phyloP scores from a whole-genome alignment of 805 yeast species.

The Ogataea trehaloabstinens region DNA sequence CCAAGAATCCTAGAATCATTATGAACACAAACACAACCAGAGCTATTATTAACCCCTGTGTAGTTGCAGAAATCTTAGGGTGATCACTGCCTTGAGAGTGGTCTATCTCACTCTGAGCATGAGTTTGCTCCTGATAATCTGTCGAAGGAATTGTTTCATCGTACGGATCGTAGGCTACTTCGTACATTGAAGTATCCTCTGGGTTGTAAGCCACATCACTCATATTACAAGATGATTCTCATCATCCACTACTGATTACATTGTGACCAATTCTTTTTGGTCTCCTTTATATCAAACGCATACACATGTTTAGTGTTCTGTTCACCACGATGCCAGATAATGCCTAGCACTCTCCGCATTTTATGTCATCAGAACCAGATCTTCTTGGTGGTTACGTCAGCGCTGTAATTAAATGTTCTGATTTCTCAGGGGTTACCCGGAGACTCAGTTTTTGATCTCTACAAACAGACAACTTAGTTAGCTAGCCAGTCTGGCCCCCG shows the following conservation, averaged over 20 bases:
- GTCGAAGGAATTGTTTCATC: neutral
- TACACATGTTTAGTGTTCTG: too few species aligned
- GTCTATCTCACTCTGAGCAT: neutral
- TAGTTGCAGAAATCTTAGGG: neutral
- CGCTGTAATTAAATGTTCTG: too few species aligned
- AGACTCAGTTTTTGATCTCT: neutral
- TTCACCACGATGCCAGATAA: too few species aligned
- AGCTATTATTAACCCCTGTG: conserved; percentile 1
- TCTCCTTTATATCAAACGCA: too few species aligned
- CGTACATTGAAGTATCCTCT: neutral
- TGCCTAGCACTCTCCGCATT: too few species aligned
- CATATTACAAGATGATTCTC: neutral
- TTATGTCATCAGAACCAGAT: too few species aligned
- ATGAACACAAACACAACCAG: neutral
- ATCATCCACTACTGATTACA: too few species aligned
- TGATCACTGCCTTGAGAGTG: neutral
- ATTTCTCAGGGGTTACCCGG: conserved; percentile 2
- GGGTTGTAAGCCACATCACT: neutral
- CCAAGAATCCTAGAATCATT: neutral
- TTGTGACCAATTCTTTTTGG: too few species aligned
- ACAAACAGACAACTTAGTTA: neutral
- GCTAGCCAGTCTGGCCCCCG: neutral
- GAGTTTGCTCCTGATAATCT: neutral
- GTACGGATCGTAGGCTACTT: conserved; percentile 1
- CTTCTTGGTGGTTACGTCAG: too few species aligned